Percentiles rank a stretch among this genome's conserved stretches.
Evolutionary conservation across 2,329 filamentous ascomycete species (phyloP).

Genomic region (Cercospora brassicicola): DNA sequence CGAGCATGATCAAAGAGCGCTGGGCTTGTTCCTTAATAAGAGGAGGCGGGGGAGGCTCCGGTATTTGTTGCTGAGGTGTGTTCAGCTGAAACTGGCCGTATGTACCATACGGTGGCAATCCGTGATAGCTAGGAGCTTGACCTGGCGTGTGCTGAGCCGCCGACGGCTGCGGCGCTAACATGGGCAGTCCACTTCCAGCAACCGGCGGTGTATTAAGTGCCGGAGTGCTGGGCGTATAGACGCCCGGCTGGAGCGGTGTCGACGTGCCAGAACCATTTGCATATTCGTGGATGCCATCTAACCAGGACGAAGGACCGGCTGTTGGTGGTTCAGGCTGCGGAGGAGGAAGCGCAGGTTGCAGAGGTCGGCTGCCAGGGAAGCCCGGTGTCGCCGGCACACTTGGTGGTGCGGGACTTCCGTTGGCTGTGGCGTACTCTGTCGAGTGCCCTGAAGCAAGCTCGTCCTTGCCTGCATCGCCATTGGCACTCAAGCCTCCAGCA

Average conservation of each 20-base stretch:
- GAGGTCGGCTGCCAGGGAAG: conserved; percentile 16
- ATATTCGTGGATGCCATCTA: conserved; percentile 49
- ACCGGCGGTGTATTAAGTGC: conserved; percentile 19
- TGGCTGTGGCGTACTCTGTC: conserved; percentile 11
- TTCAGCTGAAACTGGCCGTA: conserved; percentile 21
- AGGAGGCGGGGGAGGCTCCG: conserved; percentile 27
- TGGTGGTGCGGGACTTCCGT: conserved; percentile 6
- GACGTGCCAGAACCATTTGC: conserved; percentile 30
- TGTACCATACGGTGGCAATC: conserved; percentile 24
- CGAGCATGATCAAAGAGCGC: conserved; percentile 38
- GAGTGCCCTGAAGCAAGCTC: conserved; percentile 5
- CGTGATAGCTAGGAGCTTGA: conserved; percentile 19
- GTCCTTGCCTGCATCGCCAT: neutral
- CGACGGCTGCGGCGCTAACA: conserved; percentile 19
- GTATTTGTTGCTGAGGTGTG: conserved; percentile 27
- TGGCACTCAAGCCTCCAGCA: conserved; percentile 50
- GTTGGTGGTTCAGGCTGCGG: conserved; percentile 14
- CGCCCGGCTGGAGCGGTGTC: neutral
- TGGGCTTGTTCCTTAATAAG: conserved; percentile 39
- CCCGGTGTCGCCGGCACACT: conserved; percentile 19
- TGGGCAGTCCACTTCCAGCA: conserved; percentile 4
- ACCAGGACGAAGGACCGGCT: conserved; percentile 38
- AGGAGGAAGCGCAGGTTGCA: neutral
- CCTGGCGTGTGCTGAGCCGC: neutral
- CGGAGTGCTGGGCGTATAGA: conserved; percentile 25